phyloP scores from a whole-genome alignment of 768 basidiomycete species.

The Leccinellum albellum region DNA sequence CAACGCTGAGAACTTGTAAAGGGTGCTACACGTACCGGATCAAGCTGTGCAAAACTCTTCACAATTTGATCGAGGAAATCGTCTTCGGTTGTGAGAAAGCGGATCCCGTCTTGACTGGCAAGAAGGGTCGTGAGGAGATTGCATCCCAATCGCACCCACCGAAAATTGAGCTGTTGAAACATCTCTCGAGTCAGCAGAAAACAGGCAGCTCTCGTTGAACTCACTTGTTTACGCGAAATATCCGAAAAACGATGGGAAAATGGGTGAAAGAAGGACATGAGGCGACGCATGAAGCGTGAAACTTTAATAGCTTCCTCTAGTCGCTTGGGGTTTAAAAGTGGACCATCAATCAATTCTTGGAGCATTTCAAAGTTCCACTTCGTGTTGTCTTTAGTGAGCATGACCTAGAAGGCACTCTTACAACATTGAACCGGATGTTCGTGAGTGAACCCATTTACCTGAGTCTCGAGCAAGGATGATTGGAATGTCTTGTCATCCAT shows the following conservation, averaged over 20 bases:
- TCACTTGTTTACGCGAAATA: constrained; percentile 64
- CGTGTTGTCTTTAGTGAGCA: constrained; percentile 80
- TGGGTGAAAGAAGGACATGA: constrained; percentile 94
- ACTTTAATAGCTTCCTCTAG: constrained; percentile 94
- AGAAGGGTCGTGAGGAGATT: constrained; percentile 79
- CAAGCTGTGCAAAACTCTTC: constrained; percentile 86
- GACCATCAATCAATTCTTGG: constrained; percentile 87
- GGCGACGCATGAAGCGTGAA: constrained; percentile 79
- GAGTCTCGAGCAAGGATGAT: constrained; percentile 76
- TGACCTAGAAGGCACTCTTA: constrained; percentile 50
- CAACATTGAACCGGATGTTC: not conserved
- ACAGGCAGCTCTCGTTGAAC: not conserved
- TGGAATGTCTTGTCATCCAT: constrained; percentile 96
- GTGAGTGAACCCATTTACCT: constrained; percentile 43
- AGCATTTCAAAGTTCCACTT: constrained; percentile 93
- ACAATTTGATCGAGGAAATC: constrained; percentile 79
- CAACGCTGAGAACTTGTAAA: not conserved
- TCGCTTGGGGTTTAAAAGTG: constrained; percentile 83
- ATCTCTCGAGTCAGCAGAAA: not conserved
- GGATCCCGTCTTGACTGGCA: constrained; percentile 75
- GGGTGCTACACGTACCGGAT: constrained; percentile 59
- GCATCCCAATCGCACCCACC: constrained; percentile 86
- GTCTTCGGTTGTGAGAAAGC: constrained; percentile 80
- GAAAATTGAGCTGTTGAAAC: constrained; percentile 56
- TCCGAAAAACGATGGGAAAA: constrained; percentile 85